Conservation (phyloP, 2,329 filamentous ascomycete genomes). For the Bipolaris bicolor region DNA sequence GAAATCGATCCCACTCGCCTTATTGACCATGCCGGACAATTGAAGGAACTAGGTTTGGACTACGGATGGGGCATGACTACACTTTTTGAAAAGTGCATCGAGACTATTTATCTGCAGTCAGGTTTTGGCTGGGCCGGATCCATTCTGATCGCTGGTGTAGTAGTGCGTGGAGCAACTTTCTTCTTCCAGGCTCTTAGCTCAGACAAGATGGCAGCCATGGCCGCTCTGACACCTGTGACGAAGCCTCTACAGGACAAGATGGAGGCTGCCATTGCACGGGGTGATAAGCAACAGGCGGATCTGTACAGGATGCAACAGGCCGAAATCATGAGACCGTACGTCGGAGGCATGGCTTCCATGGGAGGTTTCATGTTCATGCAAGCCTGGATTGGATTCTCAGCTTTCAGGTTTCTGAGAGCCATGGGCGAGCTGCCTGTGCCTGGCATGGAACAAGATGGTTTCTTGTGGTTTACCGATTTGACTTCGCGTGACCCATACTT, state of each 20-base stretch:
- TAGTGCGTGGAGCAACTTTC: slow-evolving; percentile 70
- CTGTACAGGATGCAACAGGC: slow-evolving; percentile 56
- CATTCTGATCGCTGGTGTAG: slow-evolving; percentile 68
- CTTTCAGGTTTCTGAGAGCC: slow-evolving; percentile 75
- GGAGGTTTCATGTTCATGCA: slow-evolving; percentile 65
- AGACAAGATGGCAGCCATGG: slow-evolving; percentile 67
- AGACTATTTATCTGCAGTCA: slow-evolving; percentile 78
- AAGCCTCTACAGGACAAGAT: slow-evolving; percentile 65
- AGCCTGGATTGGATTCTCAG: slow-evolving; percentile 76
- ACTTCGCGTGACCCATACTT: slow-evolving; percentile 78
- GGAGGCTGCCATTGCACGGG: slow-evolving; percentile 49
- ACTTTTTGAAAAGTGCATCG: slow-evolving; percentile 75
- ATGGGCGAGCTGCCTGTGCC: slow-evolving; percentile 84
- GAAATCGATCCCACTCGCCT: slow-evolving; percentile 59
- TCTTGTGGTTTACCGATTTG: slow-evolving; percentile 81
- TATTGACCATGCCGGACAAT: slow-evolving; percentile 79
- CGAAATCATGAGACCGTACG: slow-evolving; percentile 54
- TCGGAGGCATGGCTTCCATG: slow-evolving; percentile 37
- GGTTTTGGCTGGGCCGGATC: slow-evolving; percentile 84
- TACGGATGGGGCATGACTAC: slow-evolving; percentile 83
- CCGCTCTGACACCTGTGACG: slow-evolving; percentile 63
- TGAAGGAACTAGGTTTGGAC: slow-evolving; percentile 82
- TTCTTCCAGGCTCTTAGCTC: slow-evolving; percentile 65
- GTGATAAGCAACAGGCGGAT: slow-evolving; percentile 52
- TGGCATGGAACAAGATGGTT: slow-evolving; percentile 71